Base-by-base conservation (phyloP, 805 yeast species). In the Lachancea quebecensis region DNA sequence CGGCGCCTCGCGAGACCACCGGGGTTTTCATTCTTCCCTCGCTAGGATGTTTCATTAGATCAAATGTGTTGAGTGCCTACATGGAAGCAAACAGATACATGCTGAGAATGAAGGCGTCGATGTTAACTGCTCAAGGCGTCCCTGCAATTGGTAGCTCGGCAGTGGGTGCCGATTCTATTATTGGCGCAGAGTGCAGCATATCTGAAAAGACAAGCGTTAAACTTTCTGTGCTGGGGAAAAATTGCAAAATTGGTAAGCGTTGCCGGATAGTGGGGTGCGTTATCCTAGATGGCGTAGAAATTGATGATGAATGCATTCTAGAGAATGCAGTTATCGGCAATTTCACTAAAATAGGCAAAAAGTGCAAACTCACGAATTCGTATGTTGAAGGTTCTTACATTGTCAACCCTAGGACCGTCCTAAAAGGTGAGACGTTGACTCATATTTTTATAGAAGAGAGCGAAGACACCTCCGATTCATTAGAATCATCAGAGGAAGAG, bases 261-360 rank as follows among this genome's bases (percentile, higher is more conserved):
- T 91, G 95, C 64, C 81, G 93, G 54, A 74, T 93, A 46, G 85
- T 89, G 1, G 98, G 96, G 1, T 88, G 90, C 53, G 79, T 93
- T 11, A 58, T 93, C 4, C 69, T 88, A 41, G 84, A 85, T 56
- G 77, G 78, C 42, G 95, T 82, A 17, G 66, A 65, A 0, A 68
- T 93, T 32, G 95, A 79, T 39, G 96, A 91, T 62, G 96, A 86
- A 53, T 82, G 77, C 39, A 59, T 66, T 2, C 46, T 73, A 49
- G 99, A 93, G 63, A 93, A 91, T 67, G 87, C 95, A 67, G 81
- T 91, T 15, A 71, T 93, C 42, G 99, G 98, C 12, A 68, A 71
- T 35, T 68, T 70, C 39, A 90, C 82, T 1, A 67, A 66, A n/a
- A 73, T 93, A 27, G 81, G 79, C 29, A 58, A 72, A 44, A 86